Evolutionary conservation across 345 rosid species (phyloP).

Genomic region (Eucalyptus curtisii): DNA sequence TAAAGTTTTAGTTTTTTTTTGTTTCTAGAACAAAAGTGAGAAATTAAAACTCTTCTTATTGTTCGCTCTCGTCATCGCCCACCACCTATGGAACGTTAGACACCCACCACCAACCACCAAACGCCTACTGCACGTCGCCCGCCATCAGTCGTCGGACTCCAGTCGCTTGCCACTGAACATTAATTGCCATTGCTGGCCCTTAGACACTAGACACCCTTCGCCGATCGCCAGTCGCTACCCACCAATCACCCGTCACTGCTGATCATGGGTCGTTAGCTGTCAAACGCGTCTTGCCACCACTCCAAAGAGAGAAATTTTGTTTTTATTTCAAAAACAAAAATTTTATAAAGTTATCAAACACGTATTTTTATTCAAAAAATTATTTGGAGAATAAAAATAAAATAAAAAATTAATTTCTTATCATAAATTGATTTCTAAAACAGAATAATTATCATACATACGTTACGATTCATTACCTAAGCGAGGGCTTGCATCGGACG

Average conservation of each 20-base stretch:
- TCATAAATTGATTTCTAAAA: too few species aligned
- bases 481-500: too few species aligned
- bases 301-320: rapidly evolving
- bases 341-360: rapidly evolving
- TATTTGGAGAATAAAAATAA: too few species aligned
- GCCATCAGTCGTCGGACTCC: rapidly evolving
- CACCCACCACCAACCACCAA: rapidly evolving
- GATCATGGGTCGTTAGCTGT: rapidly evolving
- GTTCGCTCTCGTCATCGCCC: rapidly evolving
- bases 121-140: rapidly evolving
- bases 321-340: rapidly evolving
- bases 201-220: rapidly evolving
- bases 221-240: rapidly evolving
- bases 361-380: rapidly evolving
- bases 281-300: rapidly evolving
- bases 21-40: rapidly evolving
- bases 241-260: rapidly evolving
- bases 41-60: rapidly evolving
- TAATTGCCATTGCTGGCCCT: rapidly evolving
- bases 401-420: too few species aligned
- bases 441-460: too few species aligned
- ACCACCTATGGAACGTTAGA: rapidly evolving
- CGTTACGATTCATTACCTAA: too few species aligned
- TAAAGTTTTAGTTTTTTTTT: rapidly evolving
- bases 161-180: rapidly evolving